These are phyloP conservation scores for Rasamsonia emersonii DNA, from an alignment of 2,329 filamentous ascomycete genomes.

Conservation along the genomic window DNA sequence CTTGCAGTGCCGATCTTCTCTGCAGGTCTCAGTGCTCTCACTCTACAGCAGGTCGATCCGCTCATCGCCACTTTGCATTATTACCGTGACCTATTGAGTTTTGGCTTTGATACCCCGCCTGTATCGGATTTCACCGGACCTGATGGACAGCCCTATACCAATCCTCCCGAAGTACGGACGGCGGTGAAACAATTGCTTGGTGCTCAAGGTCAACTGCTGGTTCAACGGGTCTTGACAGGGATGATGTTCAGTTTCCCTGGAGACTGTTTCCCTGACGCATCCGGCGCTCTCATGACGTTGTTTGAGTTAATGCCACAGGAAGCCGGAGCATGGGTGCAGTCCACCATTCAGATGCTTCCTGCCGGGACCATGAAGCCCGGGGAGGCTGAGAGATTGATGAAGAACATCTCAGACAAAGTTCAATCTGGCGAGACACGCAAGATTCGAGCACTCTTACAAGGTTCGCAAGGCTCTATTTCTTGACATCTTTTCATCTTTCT, in stretches of 20 bases:
- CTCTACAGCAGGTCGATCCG: conserved; percentile 83
- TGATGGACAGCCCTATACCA: conserved; percentile 50
- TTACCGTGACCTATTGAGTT: conserved; percentile 80
- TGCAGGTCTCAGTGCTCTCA: conserved; percentile 76
- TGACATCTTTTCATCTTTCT: neutral
- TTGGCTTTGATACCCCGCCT: conserved; percentile 65
- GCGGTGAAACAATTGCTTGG: conserved; percentile 65
- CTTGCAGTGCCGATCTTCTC: conserved; percentile 78
- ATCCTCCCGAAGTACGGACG: conserved; percentile 60
- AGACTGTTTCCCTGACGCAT: conserved; percentile 91
- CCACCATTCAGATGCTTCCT: conserved; percentile 76
- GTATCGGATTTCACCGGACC: conserved; percentile 51
- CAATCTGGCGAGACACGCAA: conserved; percentile 62
- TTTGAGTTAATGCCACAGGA: conserved; percentile 79
- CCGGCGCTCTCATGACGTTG: conserved; percentile 78
- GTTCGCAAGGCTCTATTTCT: conserved; percentile 17
- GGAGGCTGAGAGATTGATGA: conserved; percentile 73
- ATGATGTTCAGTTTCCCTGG: conserved; percentile 99
- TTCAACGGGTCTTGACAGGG: conserved; percentile 84
- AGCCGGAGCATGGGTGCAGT: conserved; percentile 72
- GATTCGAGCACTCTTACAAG: conserved; percentile 73
- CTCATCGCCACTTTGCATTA: conserved; percentile 89
- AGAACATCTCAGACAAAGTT: conserved; percentile 71
- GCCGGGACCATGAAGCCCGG: conserved; percentile 67
- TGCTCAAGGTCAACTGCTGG: conserved; percentile 64